A percentile compares a stretch with the other conserved stretches of the same genome.
Conservation (phyloP, 106 monocot genomes). For the Allium sativum region DNA sequence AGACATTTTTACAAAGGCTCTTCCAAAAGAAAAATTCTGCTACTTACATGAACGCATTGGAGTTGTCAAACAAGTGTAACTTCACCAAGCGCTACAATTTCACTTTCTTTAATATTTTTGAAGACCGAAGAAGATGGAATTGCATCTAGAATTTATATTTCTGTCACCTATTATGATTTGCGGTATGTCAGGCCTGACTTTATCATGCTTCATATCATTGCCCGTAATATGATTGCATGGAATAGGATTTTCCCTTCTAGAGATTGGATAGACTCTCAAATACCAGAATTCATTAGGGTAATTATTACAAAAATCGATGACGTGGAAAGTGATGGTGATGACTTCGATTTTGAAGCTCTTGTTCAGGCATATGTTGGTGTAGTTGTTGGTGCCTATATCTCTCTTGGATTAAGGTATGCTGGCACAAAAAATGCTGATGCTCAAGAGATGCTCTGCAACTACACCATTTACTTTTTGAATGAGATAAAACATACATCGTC, state of each 20-base stretch:
- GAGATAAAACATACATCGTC: constrained; percentile 81
- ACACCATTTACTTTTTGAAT: constrained; percentile 73
- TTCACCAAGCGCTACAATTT: constrained; percentile 86
- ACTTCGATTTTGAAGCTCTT: constrained; percentile 63
- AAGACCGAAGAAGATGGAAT: constrained; percentile 84
- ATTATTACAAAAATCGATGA: constrained; percentile 32
- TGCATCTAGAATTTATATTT: constrained; percentile 61
- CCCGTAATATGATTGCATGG: constrained; percentile 88
- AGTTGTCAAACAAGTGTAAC: too few relatives aligned
- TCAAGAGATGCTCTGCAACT: constrained; percentile 76
- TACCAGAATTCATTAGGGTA: constrained; percentile 60
- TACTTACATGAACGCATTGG: too few relatives aligned
- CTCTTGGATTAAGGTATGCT: constrained; percentile 81
- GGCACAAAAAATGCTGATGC: constrained; percentile 84
- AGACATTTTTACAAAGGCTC: too few relatives aligned
- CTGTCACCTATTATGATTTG: constrained; percentile 71
- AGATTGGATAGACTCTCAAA: constrained; percentile 81
- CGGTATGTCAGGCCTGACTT: constrained; percentile 97
- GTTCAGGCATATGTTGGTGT: constrained; percentile 87
- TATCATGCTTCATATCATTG: constrained; percentile 89
- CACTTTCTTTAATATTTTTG: constrained; percentile 81
- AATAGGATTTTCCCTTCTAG: constrained; percentile 71
- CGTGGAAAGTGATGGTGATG: constrained; percentile 40
- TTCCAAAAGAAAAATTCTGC: too few relatives aligned
- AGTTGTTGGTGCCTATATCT: constrained; percentile 73